phyloP scores from a whole-genome alignment of 129 eudicot genomes.

The Helianthus tuberosus region DNA sequence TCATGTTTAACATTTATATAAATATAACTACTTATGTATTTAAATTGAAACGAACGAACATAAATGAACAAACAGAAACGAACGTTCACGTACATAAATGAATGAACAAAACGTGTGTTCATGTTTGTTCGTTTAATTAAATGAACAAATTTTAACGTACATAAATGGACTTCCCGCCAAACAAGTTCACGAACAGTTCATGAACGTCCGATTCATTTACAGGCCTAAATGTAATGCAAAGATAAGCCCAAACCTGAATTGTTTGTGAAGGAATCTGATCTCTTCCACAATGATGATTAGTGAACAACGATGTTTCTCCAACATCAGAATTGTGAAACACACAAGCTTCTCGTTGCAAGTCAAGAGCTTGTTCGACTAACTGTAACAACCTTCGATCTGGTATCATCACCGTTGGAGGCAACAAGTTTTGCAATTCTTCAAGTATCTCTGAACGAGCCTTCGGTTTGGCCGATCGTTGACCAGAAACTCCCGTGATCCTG shows the following conservation, averaged over 20 bases:
- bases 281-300: conserved; percentile 87
- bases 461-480: conserved; percentile 32
- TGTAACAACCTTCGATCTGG: conserved; percentile 71
- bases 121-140: no score
- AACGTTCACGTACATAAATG: no score
- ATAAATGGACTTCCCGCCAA: no score
- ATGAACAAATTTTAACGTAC: no score
- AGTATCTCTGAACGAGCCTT: conserved; percentile 58
- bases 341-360: conserved; percentile 74
- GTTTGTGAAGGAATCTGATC: conserved; percentile 79
- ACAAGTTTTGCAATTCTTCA: conserved; percentile 61
- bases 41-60: no score
- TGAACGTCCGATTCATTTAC: no score
- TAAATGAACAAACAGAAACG: no score
- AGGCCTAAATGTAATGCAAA: neutral
- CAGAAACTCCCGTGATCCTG: conserved; percentile 29
- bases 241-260: conserved; percentile 54
- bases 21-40: no score
- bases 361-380: conserved; percentile 86
- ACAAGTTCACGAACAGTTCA: no score
- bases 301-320: conserved; percentile 65
- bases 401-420: conserved; percentile 86
- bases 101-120: no score
- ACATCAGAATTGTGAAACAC: conserved; percentile 75
- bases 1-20: no score